Base-by-base conservation (phyloP, 495 filamentous ascomycete genomes). In the Aspergillus kassunensis region DNA sequence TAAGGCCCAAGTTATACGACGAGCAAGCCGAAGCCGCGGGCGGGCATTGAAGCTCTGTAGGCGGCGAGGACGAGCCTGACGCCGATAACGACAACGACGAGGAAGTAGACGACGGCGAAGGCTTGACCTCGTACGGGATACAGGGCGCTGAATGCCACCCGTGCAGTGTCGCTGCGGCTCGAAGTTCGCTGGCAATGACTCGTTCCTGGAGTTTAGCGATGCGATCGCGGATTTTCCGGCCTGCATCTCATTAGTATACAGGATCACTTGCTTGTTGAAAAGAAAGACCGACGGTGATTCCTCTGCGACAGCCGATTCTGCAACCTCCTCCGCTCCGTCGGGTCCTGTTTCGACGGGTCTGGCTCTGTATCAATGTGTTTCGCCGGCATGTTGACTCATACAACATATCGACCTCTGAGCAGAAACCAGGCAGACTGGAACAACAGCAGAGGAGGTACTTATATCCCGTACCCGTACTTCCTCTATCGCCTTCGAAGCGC, bases 121-220 rank as follows among this genome's bases (percentile, higher is more conserved):
- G 49, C 31, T 52, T 44, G 18, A 52, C 49, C 44, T 52, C 49
- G 31, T 52, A 52, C 1, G 49, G 49, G 10, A 52, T 52, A 13
- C 40, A 52, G 2, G 51, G 49, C 6, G 40, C 40, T 1, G 49
- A 36, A 9, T 53, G 41, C 69, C 67, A 72, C 19, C 65, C 64
- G 30, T 68, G 62, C 3, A 70, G 55, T 13, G 50, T 62, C 1
- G 68, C 68, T 5, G 64, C 64, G 1, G 68, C 68, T 46, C 65
- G 53, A 0, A 73, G 65, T 45, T 73, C 70, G 46, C 66, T 73
- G 23, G 68, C 70, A 16, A 73, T 67, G 8, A 73, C 70, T 4
- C 68, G 70, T 36, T 73, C 70, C 53, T 73, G 70, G 2, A 73
- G 67, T 37, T 71, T 73, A 21, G 70, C 68, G 44, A 73, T 71